Base-by-base conservation (phyloP, 768 basidiomycete genomes). In the Amanita pseudoporphyria region DNA sequence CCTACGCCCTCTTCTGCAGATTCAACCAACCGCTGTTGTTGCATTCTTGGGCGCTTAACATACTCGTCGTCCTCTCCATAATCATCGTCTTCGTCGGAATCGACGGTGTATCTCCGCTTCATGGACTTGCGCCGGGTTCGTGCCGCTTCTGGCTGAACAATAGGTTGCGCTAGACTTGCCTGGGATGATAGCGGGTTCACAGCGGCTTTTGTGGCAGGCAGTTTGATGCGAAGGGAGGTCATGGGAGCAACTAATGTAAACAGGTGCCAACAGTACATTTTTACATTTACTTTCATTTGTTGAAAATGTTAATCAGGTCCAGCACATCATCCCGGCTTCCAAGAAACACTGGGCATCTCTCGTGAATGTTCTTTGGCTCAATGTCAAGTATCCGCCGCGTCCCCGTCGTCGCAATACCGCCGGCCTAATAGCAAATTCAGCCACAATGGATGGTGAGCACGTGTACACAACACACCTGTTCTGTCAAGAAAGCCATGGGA, bases 361-460 rank as follows among this genome's bases (percentile, higher is more conserved):
- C 86, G 62, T 99, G 96, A 54, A 97, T 96, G 58, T 63, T 67
- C 48, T 78, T 90, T 5, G 96, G 77, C 39, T 83, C 70, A 54
- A 99, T 84, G 60, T 99, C 96, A 40, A 99, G 73, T 60, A 99
- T 93, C 24, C 95, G 82, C 61, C 82, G 75, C n/a, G 78, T 89
- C 28, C 96, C 96, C 1, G 96, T 98, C 13, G 95, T 97, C 1
- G 96, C 96, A 55, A 97, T 70, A 22, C 96, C 96, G 16, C 96
- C 96, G 28, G 96, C 96, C 85, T 96, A 49, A 53, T 45, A 32
- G 54, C 61, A 51, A 52, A 45, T 48, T 51, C 46, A 40, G 18
- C 6, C 36, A 18, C 38, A 3, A 16, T n/a, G 21, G 26, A 36
- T 6, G 36, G 24, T 45, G 5, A 38, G 6, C 45, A 38, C 43